These are phyloP conservation scores for Ambispora gerdemannii DNA, from an alignment of 192 early-diverging fungal genomes.

Conservation along the genomic window DNA sequence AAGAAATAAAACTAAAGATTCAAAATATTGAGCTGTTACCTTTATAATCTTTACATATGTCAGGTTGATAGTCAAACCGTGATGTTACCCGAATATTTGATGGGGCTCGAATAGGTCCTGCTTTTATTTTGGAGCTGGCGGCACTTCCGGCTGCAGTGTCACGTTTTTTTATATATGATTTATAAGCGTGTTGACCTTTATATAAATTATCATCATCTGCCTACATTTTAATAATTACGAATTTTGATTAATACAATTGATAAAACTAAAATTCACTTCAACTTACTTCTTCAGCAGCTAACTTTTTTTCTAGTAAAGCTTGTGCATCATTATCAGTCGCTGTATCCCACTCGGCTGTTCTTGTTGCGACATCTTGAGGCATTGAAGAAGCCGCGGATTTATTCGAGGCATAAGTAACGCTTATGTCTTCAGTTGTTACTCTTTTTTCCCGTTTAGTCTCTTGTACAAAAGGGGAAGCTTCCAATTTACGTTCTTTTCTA, in stretches of 20 bases:
- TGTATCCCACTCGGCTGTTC: slow-evolving; percentile 38
- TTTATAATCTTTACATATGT: slow-evolving; percentile 99
- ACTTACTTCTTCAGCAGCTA: slow-evolving; percentile 42
- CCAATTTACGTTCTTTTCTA: slow-evolving; percentile 41
- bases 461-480: slow-evolving; percentile 41
- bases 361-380: slow-evolving; percentile 36
- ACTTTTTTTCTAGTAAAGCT: slow-evolving; percentile 40
- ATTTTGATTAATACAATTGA: slow-evolving; percentile 4
- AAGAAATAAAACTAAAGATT: neutral
- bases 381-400: slow-evolving; percentile 38
- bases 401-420: slow-evolving; percentile 35
- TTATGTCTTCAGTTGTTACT: slow-evolving; percentile 36
- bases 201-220: slow-evolving; percentile 56
- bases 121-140: slow-evolving; percentile 55
- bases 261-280: slow-evolving; percentile 12
- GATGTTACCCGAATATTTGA: slow-evolving; percentile 75
- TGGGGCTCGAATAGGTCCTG: slow-evolving; percentile 70
- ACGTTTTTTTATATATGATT: slow-evolving; percentile 51
- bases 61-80: slow-evolving; percentile 96
- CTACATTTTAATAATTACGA: slow-evolving; percentile 4
- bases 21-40: slow-evolving; percentile 40
- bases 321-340: slow-evolving; percentile 48
- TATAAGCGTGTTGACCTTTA: slow-evolving; percentile 67
- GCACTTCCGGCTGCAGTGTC: slow-evolving; percentile 42
- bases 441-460: slow-evolving; percentile 42